These are phyloP conservation scores for Sporothrix variecibatus DNA, from an alignment of 2,329 filamentous ascomycete genomes.

Conservation along the genomic window DNA sequence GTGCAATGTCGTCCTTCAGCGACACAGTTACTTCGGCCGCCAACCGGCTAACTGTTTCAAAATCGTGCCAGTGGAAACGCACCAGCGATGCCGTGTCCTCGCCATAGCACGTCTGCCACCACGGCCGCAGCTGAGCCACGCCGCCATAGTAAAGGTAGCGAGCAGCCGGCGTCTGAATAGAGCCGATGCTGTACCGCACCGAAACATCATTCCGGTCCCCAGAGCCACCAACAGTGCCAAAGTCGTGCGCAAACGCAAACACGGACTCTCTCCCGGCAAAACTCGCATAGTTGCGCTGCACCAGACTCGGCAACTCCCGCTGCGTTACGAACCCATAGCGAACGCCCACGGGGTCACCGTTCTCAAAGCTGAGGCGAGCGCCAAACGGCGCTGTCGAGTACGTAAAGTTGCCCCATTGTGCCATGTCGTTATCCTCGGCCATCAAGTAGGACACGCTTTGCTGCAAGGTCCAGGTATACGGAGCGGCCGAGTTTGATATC, in stretches of 20 bases:
- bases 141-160: constrained; percentile 78
- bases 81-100: constrained; percentile 63
- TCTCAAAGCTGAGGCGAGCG: constrained; percentile 47
- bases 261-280: constrained; percentile 80
- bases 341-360: constrained; percentile 63
- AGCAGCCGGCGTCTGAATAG: constrained; percentile 76
- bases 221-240: constrained; percentile 39
- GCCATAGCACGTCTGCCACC: constrained; percentile 77
- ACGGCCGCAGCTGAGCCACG: constrained; percentile 73
- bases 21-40: constrained; percentile 6
- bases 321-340: constrained; percentile 66
- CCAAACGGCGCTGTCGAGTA: constrained; percentile 30
- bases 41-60: constrained; percentile 49
- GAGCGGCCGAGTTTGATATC: background rate
- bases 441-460: constrained; percentile 27
- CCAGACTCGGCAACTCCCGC: constrained; percentile 63
- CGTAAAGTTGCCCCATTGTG: constrained; percentile 47
- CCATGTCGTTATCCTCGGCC: constrained; percentile 47
- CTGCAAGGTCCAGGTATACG: constrained; percentile 29
- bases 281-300: constrained; percentile 66
- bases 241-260: constrained; percentile 74
- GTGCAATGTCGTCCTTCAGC: constrained; percentile 9
- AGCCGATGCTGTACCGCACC: constrained; percentile 72
- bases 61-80: constrained; percentile 75
- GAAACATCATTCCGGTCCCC: constrained; percentile 46